Conservation (phyloP, 345 rosid species). For the Luvunga scandens region DNA sequence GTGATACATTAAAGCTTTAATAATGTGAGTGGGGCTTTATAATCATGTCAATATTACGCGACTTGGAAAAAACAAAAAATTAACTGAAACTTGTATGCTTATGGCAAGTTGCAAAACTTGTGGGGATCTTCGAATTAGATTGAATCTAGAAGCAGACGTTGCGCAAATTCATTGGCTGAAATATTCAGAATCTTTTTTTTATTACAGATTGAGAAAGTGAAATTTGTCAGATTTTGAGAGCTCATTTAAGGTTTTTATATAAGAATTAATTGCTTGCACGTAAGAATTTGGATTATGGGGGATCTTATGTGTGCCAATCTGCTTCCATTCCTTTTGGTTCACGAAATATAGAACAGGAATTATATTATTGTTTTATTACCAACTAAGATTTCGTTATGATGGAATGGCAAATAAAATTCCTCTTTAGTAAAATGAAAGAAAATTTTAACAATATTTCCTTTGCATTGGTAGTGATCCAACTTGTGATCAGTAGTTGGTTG, state of each 20-base stretch:
- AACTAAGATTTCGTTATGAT: not conserved
- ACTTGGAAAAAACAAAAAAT: not conserved
- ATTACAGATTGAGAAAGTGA: not conserved
- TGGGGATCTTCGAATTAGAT: not conserved
- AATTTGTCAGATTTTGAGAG: not conserved
- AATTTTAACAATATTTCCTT: no score
- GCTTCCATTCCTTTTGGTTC: not conserved
- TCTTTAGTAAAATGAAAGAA: not conserved
- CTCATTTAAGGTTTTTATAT: not conserved
- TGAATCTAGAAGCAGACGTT: not conserved
- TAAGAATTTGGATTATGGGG: not conserved
- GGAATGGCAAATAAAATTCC: not conserved
- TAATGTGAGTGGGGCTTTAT: not conserved
- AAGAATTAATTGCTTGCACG: slow-evolving; percentile 1
- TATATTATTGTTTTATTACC: not conserved
- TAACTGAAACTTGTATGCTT: not conserved
- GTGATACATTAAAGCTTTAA: not conserved
- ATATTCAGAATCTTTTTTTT: not conserved
- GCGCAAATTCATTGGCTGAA: not conserved
- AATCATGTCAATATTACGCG: not conserved
- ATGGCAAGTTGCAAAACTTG: not conserved
- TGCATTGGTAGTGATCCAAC: not conserved
- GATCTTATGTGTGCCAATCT: not conserved
- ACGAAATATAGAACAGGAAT: not conserved
- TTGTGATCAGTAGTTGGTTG: not conserved